Evolutionary conservation across 179 eudicot species (phyloP), one percentile per base, ranked within the genome.

Genomic region (Silene noctiflora): DNA sequence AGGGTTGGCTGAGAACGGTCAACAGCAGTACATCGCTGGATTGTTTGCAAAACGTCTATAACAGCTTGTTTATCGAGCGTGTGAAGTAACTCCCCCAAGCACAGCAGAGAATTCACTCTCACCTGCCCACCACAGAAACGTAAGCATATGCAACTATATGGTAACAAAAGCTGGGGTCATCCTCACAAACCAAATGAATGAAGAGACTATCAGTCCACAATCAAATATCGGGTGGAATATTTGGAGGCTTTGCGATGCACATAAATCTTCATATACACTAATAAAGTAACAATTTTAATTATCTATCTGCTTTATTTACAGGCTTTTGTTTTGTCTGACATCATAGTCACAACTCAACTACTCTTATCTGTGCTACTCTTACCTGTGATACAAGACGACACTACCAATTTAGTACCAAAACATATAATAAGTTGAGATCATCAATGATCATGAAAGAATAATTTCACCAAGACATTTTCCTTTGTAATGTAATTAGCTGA

Each of bases 1-100:
- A 95, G 97, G 72, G 99, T 95, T 72, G 98, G 98, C 74, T 97
- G 90, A 62, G 98, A 93, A 48, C 85, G 92, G 69, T 95, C 99
- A 78, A 95, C 99, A 33, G 97, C 88, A 39, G 99, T 93, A 78
- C 99, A 95, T 63, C 98, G 91, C 76, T 95, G 97, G 73, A 95
- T 87, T 20, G 99, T 95, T 79, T 91, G 93, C 78, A 95, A 81
- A 75, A 93, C 83, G 1, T 84, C 94, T 79, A 91, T 64, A 64
- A 86, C 90, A 68, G 96, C 87, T 64, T 46, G 88, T 80, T 91
- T 95, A 76, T 95, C 99, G 59, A 95, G 96, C 69, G 85, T 78
- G 77, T 85, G 88, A 72, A 95, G 85, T 89, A 95, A 82, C 82
- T 93, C 98, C 56, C 96, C 85, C 22, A 95, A 83, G 87, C 97